A percentile compares a stretch with the other conserved stretches of the same genome.
phyloP scores from a whole-genome alignment of 2,329 filamentous ascomycete genomes.

The Pseudogymnoascus sp. region DNA sequence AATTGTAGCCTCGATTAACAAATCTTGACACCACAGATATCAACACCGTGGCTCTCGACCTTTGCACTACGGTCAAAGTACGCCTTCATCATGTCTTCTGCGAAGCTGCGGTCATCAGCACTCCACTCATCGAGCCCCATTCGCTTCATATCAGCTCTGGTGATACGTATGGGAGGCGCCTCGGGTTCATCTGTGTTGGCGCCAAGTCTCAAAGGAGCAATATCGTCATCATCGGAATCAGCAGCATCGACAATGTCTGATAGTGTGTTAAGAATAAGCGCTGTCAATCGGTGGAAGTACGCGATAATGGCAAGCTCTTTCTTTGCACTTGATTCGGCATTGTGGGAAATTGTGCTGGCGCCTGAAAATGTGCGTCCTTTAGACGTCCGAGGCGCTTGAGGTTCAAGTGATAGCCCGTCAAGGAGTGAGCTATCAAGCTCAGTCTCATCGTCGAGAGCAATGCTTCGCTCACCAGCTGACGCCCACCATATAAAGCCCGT shows the following conservation, averaged over 20 bases:
- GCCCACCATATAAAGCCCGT: conserved; percentile 87
- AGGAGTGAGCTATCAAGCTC: conserved; percentile 47
- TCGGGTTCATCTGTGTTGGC: conserved; percentile 32
- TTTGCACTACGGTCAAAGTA: conserved; percentile 60
- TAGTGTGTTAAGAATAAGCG: conserved; percentile 53
- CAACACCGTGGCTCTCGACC: conserved; percentile 60
- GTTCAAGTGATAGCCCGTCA: conserved; percentile 39
- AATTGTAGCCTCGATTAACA: conserved; percentile 38
- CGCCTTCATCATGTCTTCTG: conserved; percentile 49
- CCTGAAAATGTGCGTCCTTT: conserved; percentile 33
- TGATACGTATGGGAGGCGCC: conserved; percentile 41
- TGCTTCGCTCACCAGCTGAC: conserved; percentile 65
- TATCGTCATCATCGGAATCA: conserved; percentile 29
- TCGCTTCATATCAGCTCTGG: conserved; percentile 54
- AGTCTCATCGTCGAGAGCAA: conserved; percentile 53
- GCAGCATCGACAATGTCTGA: conserved; percentile 49
- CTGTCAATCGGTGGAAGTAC: conserved; percentile 72
- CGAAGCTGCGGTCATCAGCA: conserved; percentile 58
- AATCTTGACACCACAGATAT: conserved; percentile 65
- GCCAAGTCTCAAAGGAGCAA: conserved; percentile 31
- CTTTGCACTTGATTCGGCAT: conserved; percentile 25
- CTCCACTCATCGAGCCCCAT: conserved; percentile 80
- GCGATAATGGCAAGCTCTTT: conserved; percentile 64
- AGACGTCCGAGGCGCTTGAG: conserved; percentile 17
- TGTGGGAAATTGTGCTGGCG: conserved; percentile 18